Base-by-base conservation (phyloP, 352 stramenopile genomes). In the Globisporangium cystogenes region DNA sequence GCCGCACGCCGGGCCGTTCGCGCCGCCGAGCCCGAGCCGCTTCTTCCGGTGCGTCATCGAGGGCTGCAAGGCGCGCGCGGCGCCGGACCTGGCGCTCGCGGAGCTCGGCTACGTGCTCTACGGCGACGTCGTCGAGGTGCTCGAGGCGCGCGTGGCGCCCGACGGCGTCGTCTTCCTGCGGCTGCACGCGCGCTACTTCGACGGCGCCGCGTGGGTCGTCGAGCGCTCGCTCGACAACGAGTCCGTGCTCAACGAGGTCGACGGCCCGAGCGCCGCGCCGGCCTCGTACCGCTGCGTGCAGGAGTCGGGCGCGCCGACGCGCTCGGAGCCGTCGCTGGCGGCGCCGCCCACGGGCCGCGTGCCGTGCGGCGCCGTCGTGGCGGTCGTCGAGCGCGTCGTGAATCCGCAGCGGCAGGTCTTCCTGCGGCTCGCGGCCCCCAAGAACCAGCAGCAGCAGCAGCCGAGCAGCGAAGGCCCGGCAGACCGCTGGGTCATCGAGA, bases 41-140 rank as follows among this genome's bases (percentile, higher is more conserved):
- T 87, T 70, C 50, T 90, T 72, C 26, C 64, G 78, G 4, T 90
- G 80, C 53, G 80, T 89, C 3, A 76, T 90, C 27, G 80, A 90
- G 74, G 80, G 80, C 46, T 90, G 80, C 54, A 90, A 90, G 49
- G 80, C 70, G 23, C 77, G 80, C 35, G 61, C 52, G 4, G 46
- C 48, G 12, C 72, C 77, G 0, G 72, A 90, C 48, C 48, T 90
- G 39, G 51, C 58, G 42, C 73, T 87, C 4, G 65, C 72, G 1
- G 80, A 90, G 64, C 68, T 90, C 40, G 80, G 80, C 7, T 90
- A 87, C 53, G 62, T 90, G 49, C 64, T 89, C 3, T 90, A 87
- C 26, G 80, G 80, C 1, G 80, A 90, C 48, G 80, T 90, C 15
- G 65, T 89, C 10, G 74, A 90, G 58, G 75, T 86, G n/a, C 63